Evolutionary conservation across 768 basidiomycete species (phyloP).

Genomic region (Boletus insuetus): DNA sequence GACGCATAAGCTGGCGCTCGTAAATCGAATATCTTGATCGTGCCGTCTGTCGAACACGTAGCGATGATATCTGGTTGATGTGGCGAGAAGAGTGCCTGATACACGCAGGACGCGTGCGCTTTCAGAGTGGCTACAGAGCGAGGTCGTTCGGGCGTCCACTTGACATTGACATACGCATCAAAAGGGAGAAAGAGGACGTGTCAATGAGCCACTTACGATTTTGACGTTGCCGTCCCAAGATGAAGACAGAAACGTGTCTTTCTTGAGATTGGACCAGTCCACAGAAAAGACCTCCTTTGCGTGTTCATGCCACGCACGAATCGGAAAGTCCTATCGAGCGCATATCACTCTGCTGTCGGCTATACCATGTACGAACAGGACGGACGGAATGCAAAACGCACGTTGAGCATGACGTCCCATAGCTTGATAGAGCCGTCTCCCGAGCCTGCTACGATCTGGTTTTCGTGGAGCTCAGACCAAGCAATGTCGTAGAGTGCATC

Average conservation of each 20-base stretch:
- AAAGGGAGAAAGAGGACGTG: not conserved
- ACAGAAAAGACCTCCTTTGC: constrained; percentile 88
- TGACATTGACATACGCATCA: not conserved
- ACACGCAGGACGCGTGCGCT: constrained; percentile 83
- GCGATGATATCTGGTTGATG: constrained; percentile 81
- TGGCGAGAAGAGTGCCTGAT: constrained; percentile 90
- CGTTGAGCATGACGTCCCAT: constrained; percentile 88
- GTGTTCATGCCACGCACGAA: constrained; percentile 93
- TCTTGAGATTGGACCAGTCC: constrained; percentile 94
- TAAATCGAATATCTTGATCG: constrained; percentile 79
- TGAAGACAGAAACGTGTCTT: constrained; percentile 81
- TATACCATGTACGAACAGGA: not conserved
- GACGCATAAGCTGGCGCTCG: constrained; percentile 59
- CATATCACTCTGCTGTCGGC: constrained; percentile 31
- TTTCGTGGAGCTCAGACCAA: constrained; percentile 95
- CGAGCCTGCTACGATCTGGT: constrained; percentile 85
- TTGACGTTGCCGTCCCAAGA: constrained; percentile 94
- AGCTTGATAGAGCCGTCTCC: constrained; percentile 89
- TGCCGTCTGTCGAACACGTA: constrained; percentile 86
- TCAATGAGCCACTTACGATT: constrained; percentile 54
- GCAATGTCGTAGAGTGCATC: constrained; percentile 89
- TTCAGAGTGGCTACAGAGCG: constrained; percentile 79
- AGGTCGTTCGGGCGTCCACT: constrained; percentile 88
- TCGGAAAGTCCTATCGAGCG: constrained; percentile 71
- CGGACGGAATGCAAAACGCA: constrained; percentile 33